Base-by-base conservation (phyloP, 805 yeast genomes). In the Candida silvatica region DNA sequence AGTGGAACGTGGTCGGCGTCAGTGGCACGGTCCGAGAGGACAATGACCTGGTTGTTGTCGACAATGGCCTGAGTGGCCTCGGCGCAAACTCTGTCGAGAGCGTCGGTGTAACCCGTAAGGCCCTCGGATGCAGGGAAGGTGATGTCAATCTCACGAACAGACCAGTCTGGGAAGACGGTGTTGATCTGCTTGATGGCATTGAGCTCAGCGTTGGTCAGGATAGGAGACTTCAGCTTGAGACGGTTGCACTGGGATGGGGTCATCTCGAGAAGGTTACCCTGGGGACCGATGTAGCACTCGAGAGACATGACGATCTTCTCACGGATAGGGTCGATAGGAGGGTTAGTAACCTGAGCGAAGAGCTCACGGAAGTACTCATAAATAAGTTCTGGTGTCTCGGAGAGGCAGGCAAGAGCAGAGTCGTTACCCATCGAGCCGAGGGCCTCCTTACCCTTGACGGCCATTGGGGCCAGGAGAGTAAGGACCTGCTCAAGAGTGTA, bases 391-490 rank as follows among this genome's bases (percentile, higher is more conserved):
- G 98, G 97, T 61, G 87, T 94, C 55, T 84, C 90, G 26, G 95
- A 80, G 47, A 90, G 65, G 62, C 98, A 92, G 0, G 97, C 97
- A 45, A 90, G 68, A 9, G 97, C 94, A 34, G 92, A 77, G 56
- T 90, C 98, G 55, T 90, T 90, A 69, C 98, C 98, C 98, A 90
- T 90, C 15, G 97, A 88, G 14, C 98, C 97, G 35, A 90, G 69
- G 9, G 97, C 87, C 64, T 90, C 98, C 56, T 88, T 90, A 41
- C 90, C 95, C 46, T 76, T 80, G 27, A 70, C 53, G 28, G 94
- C 97, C 98, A 90, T 92, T 42, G 97, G 97, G 6, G 82, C 92
- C 47, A 90, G 66, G 28, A 92, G 64, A 37, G 85, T 59, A 27
- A 85, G 71, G 41, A 88, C 69, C 62, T 90, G 97, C 63, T 90